Evolutionary conservation across 495 filamentous ascomycete genomes (phyloP).

Genomic region (Neurospora sp.): DNA sequence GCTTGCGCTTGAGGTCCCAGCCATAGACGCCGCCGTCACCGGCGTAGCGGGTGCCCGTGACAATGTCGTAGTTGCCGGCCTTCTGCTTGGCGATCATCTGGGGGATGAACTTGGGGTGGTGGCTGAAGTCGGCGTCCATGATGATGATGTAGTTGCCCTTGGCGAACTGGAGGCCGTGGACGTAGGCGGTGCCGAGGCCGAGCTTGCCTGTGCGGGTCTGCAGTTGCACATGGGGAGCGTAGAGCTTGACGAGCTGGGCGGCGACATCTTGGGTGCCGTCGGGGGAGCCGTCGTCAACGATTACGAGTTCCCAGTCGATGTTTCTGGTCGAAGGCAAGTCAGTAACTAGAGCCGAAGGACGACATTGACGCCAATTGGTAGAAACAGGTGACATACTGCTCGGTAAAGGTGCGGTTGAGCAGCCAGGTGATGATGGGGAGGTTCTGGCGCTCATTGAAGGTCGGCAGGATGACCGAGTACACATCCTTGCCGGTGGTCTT

Average conservation of each 20-base stretch:
- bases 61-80: conserved; percentile 75
- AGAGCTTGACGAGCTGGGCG: conserved; percentile 77
- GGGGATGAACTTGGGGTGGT: conserved; percentile 94
- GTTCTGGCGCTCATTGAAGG: conserved; percentile 96
- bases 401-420: conserved; percentile 78
- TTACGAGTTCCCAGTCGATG: conserved; percentile 94
- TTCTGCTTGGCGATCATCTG: conserved; percentile 72
- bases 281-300: conserved; percentile 95
- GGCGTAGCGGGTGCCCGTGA: conserved; percentile 90
- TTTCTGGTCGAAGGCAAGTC: conserved; percentile 41
- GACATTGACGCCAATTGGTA: no score
- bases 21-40: conserved; percentile 88
- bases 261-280: conserved; percentile 89
- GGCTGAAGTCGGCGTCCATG: conserved; percentile 99
- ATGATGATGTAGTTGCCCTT: conserved; percentile 95
- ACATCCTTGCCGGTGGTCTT: conserved; percentile 48
- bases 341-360: background rate
- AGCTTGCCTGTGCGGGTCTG: conserved; percentile 87
- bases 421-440: conserved; percentile 93
- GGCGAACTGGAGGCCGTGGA: conserved; percentile 80
- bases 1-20: conserved; percentile 94
- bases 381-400: conserved; percentile 46
- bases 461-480: conserved; percentile 94
- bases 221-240: conserved; percentile 67
- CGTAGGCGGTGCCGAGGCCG: conserved; percentile 91